phyloP scores from a whole-genome alignment of 441 rosid genomes.

The Euphorbia celastroides region DNA sequence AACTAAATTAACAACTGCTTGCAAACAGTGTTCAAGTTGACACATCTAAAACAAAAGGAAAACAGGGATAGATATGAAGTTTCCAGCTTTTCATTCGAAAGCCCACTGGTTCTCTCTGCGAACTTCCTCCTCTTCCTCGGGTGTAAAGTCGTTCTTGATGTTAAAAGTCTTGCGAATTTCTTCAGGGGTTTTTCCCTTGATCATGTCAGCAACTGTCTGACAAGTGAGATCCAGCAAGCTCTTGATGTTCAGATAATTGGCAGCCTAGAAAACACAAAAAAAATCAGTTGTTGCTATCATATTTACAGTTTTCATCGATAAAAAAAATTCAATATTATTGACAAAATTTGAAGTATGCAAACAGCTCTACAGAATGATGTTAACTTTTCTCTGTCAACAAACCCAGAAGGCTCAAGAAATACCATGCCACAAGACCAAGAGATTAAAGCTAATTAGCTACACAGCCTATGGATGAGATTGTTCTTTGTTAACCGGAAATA shows the following conservation, averaged over 20 bases:
- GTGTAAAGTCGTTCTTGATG: slow-evolving; percentile 39
- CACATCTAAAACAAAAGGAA: too few relatives aligned
- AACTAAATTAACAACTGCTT: too few relatives aligned
- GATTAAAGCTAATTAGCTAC: too few relatives aligned
- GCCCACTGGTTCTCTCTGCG: slow-evolving; percentile 55
- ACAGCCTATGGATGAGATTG: background rate
- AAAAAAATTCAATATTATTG: too few relatives aligned
- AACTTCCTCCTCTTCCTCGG: slow-evolving; percentile 40
- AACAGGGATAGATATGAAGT: too few relatives aligned
- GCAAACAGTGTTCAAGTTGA: too few relatives aligned
- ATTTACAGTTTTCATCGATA: slow-evolving; percentile 24
- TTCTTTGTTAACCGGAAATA: background rate
- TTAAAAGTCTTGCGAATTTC: slow-evolving; percentile 35
- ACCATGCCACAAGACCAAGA: too few relatives aligned
- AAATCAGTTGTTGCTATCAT: too few relatives aligned
- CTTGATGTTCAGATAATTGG: slow-evolving; percentile 41
- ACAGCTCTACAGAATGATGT: too few relatives aligned
- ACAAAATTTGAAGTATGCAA: too few relatives aligned
- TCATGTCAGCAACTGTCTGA: slow-evolving; percentile 42
- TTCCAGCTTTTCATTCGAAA: background rate
- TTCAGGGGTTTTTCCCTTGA: slow-evolving; percentile 42
- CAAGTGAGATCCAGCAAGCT: slow-evolving; percentile 41
- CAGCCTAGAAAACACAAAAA: slow-evolving; percentile 28
- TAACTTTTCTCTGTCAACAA: too few relatives aligned
- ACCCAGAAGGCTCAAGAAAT: too few relatives aligned